Evolutionary conservation across 805 yeast genomes (phyloP).

Genomic region (Suhomyces kilbournensis): DNA sequence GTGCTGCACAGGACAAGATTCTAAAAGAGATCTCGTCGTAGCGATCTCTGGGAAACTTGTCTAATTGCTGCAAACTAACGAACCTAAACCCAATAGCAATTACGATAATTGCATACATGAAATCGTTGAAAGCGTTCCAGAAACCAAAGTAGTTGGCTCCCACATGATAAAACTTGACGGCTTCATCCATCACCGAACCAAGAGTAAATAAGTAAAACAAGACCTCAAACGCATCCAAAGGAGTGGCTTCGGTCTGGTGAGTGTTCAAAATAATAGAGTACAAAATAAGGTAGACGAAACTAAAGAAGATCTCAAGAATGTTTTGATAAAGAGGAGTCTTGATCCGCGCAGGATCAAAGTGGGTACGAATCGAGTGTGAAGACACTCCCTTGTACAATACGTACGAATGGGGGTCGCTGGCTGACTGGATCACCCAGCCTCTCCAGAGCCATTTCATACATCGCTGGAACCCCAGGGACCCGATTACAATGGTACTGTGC

Average conservation of each 20-base stretch:
- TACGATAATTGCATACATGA: constrained; percentile 55
- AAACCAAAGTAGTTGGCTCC: constrained; percentile 72
- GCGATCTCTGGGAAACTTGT: constrained; percentile 14
- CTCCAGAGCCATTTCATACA: constrained; percentile 90
- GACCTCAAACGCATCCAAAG: constrained; percentile 47
- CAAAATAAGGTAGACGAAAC: constrained; percentile 57
- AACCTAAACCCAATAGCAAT: constrained; percentile 56
- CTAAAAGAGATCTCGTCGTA: constrained; percentile 64
- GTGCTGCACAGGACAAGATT: constrained; percentile 75
- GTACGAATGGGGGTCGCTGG: constrained; percentile 65
- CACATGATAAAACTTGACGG: constrained; percentile 68
- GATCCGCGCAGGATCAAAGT: constrained; percentile 79
- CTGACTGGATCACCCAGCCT: constrained; percentile 85
- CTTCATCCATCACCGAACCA: constrained; percentile 67
- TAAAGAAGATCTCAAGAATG: constrained; percentile 62
- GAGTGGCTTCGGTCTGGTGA: constrained; percentile 38
- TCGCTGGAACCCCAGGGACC: constrained; percentile 79
- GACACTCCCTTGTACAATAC: constrained; percentile 60
- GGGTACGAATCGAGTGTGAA: constrained; percentile 52
- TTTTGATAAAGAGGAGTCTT: constrained; percentile 85
- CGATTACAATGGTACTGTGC: constrained; percentile 74
- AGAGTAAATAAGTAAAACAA: constrained; percentile 62
- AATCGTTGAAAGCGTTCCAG: constrained; percentile 75
- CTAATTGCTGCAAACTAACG: constrained; percentile 26
- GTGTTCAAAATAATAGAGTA: constrained; percentile 65